Evolutionary conservation across 257 asterid species (phyloP), one percentile per base, ranked within the genome.

Genomic region (Capsicum baccatum): DNA sequence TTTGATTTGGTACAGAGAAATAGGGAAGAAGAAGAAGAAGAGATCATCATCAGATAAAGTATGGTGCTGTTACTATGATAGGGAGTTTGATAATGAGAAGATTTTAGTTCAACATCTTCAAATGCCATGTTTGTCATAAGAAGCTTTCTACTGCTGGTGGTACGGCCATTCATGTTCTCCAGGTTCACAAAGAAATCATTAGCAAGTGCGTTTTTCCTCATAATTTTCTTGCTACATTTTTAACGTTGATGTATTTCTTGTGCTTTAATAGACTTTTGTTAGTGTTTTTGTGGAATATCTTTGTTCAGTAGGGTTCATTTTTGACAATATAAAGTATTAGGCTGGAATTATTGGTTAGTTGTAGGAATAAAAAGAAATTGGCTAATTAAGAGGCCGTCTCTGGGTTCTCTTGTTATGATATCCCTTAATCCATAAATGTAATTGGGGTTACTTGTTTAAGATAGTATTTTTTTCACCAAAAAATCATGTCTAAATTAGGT

Each of bases 11-110:
- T 48, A 39, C 44, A 26, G 21, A 86, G 54, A 44, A 83, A 95
- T 96, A 97, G 98, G 98, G 26, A 21, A 21, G 86, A 96, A 96
- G 85, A 95, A 94, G 93, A 96, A 96, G 97, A 96, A 96, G 93
- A 92, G 97, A 88, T 93, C 89, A 39, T 93, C 89, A 33, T 86
- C 91, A 2, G 92, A 91, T 42, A 93, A 93, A 89, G 92, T 94
- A 17, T 96, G 98, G 98, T 96, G 99, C 79, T 96, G 93, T 86
- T 96, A 96, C 85, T 96, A 98, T 92, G 98, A 96, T 10, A 89
- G 99, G 85, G 99, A 96, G 69, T 96, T 96, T 70, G 99, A 96
- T 60, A 98, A 96, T 87, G 99, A 96, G 96, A 96, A 96, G 93
- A 96, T 96, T 80, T 79, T 96, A 90, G 95, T 96, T 82, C 99